Evolutionary conservation across 2,329 filamentous ascomycete species (phyloP).

Genomic region (Grosmannia huntii): DNA sequence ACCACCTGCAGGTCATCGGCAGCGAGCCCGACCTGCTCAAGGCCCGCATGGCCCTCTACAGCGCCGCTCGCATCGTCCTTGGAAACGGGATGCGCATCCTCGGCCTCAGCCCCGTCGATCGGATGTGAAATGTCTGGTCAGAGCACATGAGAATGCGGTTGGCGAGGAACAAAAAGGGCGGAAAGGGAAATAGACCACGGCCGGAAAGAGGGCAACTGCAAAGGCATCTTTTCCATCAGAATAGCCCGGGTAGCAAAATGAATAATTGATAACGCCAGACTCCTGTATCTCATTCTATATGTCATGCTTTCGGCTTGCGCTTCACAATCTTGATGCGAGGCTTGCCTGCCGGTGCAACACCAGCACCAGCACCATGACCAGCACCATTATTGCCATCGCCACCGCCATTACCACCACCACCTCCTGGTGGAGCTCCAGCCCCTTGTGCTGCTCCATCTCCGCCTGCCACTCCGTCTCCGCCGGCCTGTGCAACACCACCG

Average conservation of each 20-base stretch:
- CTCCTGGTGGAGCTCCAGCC: no score
- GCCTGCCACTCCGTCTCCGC: no score
- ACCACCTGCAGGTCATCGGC: slow-evolving; percentile 70
- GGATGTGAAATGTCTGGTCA: no score
- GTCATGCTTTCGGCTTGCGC: neutral
- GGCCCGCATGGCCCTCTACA: slow-evolving; percentile 67
- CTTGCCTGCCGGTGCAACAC: no score
- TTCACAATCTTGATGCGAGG: neutral
- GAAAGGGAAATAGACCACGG: neutral
- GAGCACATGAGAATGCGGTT: no score
- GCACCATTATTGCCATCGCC: neutral
- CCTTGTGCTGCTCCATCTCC: no score
- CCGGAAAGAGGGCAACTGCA: neutral
- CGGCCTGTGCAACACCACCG: no score
- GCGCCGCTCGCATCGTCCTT: slow-evolving; percentile 60
- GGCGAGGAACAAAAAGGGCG: neutral
- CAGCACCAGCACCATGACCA: neutral
- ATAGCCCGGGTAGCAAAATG: neutral
- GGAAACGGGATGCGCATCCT: slow-evolving; percentile 74
- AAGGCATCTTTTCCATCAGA: neutral
- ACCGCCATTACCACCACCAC: neutral
- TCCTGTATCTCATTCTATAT: neutral
- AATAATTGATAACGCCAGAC: neutral
- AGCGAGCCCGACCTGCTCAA: slow-evolving; percentile 59
- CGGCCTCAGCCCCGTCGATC: slow-evolving; percentile 65